Percentiles rank a stretch among this genome's conserved stretches.
phyloP scores from a whole-genome alignment of 805 yeast species.

The Nakazawaea ernobii region DNA sequence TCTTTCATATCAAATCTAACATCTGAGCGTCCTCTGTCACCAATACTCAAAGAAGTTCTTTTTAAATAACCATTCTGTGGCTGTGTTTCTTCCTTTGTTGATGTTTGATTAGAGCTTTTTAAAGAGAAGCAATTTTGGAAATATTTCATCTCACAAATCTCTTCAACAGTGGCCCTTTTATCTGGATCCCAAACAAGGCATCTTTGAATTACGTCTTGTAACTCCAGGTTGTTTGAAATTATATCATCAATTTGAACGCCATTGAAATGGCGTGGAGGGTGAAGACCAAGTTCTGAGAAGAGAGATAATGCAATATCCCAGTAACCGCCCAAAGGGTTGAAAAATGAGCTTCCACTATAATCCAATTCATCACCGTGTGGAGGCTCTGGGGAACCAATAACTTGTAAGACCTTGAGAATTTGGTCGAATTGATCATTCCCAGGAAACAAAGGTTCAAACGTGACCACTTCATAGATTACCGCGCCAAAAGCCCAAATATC shows the following conservation, averaged over 20 bases:
- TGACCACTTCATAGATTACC: slow-evolving; percentile 69
- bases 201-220: slow-evolving; percentile 33
- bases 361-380: slow-evolving; percentile 10
- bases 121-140: slow-evolving; percentile 38
- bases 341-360: slow-evolving; percentile 13
- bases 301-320: slow-evolving; percentile 63
- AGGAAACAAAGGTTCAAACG: slow-evolving; percentile 75
- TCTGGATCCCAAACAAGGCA: slow-evolving; percentile 79
- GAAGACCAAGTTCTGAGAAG: slow-evolving; percentile 48
- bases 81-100: too few relatives aligned
- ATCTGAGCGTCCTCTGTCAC: too few relatives aligned
- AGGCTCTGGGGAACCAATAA: slow-evolving; percentile 67
- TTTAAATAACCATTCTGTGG: too few relatives aligned
- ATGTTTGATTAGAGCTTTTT: slow-evolving; percentile 14
- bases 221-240: slow-evolving; percentile 37
- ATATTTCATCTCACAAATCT: slow-evolving; percentile 45
- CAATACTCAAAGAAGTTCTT: too few relatives aligned
- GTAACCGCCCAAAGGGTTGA: slow-evolving; percentile 56
- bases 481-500: slow-evolving; percentile 88
- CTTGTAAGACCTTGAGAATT: slow-evolving; percentile 56
- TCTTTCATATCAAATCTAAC: too few relatives aligned
- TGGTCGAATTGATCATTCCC: slow-evolving; percentile 80
- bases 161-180: slow-evolving; percentile 48
- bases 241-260: slow-evolving; percentile 45
- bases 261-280: slow-evolving; percentile 42